Evolutionary conservation across 805 yeast species (phyloP), one percentile per base, ranked within the genome.

Genomic region (Teunomyces tritomae): DNA sequence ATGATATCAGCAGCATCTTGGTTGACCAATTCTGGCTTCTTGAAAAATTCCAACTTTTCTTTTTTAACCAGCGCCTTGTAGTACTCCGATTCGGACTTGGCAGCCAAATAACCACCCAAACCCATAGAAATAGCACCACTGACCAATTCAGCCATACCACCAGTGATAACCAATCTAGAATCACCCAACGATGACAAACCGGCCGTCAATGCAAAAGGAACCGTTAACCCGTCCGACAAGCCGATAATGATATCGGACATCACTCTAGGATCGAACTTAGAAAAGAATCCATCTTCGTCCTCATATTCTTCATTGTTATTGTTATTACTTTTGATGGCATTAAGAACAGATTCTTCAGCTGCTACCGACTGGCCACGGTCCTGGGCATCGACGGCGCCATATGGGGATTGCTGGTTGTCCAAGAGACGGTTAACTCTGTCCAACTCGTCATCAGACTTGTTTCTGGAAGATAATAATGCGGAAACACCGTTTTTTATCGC

Each of bases 91-190:
- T 92, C 99, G 10, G 91, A 83, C 65, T 85, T 86, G 37, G 99
- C 99, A 28, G 98, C 99, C 48, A 92, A 75, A 66, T 81, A 92
- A 28, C 99, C 99, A 49, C 99, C 99, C 47, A 92, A 80, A 7
- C 99, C 98, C 99, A 92, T 92, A 27, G 96, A 87, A 45, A 92
- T 91, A 39, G 98, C 96, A 43, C 99, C 99, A 5, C 96, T 87
- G 3, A 92, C 95, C 56, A 92, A 80, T 73, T 92, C 99, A 8
- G 98, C 98, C 79, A 92, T 81, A 20, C 98, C 99, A 76, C 98
- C 99, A 26, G 98, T 90, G 51, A 92, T 90, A 44, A 92, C 99
- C 53, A 92, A 78, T 64, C 81, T 86, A 13, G 96, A 74, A 65
- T 89, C 87, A 45, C 99, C 99, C 45, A 92, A 77, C 1, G 95